These are phyloP conservation scores for Colletotrichum plurivorum DNA, from an alignment of 2,329 filamentous ascomycete genomes.

Conservation along the genomic window DNA sequence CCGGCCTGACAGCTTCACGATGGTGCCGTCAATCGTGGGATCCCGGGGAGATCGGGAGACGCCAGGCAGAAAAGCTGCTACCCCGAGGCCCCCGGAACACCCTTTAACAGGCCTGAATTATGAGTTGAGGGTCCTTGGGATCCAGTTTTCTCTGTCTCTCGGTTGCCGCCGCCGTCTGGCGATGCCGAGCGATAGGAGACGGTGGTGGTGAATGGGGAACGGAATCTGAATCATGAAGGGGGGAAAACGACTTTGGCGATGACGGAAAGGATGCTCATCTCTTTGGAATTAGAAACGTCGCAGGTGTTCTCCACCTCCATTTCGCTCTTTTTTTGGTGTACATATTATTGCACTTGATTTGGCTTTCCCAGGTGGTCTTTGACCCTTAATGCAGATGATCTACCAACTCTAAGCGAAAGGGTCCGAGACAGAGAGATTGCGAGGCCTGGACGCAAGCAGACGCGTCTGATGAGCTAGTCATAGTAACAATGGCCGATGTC, in stretches of 20 bases:
- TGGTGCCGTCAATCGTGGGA: constrained; percentile 1
- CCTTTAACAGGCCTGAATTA: constrained; percentile 3
- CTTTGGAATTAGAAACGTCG: constrained; percentile 27
- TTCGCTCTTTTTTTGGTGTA: no score
- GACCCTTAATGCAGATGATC: constrained; percentile 31
- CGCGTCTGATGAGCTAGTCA: not conserved
- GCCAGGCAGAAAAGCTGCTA: not conserved
- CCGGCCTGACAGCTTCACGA: constrained; percentile 37
- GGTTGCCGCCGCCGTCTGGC: no score
- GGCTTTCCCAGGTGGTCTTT: constrained; percentile 1
- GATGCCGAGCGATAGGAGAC: not conserved
- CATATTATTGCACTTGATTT: not conserved
- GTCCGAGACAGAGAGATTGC: constrained; percentile 12
- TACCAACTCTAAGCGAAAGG: constrained; percentile 19
- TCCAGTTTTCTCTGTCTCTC: not conserved
- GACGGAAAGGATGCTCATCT: constrained; percentile 14
- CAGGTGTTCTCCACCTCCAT: constrained; percentile 6
- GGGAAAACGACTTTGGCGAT: not conserved
- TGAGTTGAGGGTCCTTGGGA: not conserved
- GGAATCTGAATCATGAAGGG: constrained; percentile 20
- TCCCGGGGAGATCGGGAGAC: constrained; percentile 30
- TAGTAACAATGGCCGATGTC: constrained; percentile 6
- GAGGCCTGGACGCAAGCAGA: not conserved
- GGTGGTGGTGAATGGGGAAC: no score
- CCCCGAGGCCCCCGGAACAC: constrained; percentile 8